Conservation (phyloP, 2,329 filamentous ascomycete species). For the Fusarium humuli region DNA sequence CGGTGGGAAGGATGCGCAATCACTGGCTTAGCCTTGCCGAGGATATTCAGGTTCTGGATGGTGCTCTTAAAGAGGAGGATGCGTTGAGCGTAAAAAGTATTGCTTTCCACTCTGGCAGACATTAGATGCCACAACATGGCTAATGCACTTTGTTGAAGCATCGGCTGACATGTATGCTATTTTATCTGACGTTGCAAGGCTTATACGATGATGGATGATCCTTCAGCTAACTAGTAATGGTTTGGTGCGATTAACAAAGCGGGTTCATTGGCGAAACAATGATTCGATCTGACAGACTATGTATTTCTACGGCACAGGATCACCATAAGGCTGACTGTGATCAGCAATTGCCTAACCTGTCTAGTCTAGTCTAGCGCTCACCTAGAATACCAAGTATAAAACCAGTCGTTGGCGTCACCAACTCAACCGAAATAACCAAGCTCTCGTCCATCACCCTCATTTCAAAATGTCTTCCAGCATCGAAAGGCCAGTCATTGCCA, state of each 20-base stretch:
- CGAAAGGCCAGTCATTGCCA: slow-evolving; percentile 7
- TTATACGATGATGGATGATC: not conserved
- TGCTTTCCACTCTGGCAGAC: too few species aligned
- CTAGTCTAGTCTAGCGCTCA: not conserved
- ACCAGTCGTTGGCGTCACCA: not conserved
- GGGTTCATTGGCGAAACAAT: too few species aligned
- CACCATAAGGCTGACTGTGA: not conserved
- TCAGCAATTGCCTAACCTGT: not conserved
- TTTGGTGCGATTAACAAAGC: accelerated
- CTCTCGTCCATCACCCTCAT: not conserved
- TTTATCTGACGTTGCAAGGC: not conserved
- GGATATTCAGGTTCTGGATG: not conserved
- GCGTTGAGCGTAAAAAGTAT: too few species aligned
- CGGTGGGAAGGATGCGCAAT: not conserved
- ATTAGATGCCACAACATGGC: too few species aligned
- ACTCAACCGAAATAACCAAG: not conserved
- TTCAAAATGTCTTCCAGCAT: not conserved
- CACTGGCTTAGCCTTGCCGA: not conserved
- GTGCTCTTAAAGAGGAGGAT: not conserved
- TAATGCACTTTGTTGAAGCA: too few species aligned
- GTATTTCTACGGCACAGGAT: not conserved
- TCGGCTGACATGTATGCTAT: too few species aligned
- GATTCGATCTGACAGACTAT: too few species aligned
- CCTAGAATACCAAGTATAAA: not conserved
- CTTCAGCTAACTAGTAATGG: not conserved